Conservation (phyloP, 805 yeast genomes). For the Saturnispora mendoncae region DNA sequence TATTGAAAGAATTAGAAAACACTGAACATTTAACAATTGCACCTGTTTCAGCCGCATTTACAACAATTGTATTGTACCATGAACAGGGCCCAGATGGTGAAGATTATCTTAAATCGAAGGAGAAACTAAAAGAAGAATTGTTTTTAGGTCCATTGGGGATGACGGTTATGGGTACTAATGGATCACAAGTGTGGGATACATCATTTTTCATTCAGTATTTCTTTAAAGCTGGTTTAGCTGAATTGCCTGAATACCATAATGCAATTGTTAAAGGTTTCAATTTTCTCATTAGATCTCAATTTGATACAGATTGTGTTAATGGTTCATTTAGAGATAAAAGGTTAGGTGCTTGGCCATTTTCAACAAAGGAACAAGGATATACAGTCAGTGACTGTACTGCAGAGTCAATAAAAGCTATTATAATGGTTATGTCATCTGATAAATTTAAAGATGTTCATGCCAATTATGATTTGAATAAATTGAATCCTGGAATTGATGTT, state of each 20-base stretch:
- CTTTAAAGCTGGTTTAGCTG: conserved; percentile 71
- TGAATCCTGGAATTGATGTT: conserved; percentile 68
- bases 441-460: conserved; percentile 34
- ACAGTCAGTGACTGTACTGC: conserved; percentile 97
- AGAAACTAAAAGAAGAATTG: conserved; percentile 63
- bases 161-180: conserved; percentile 94
- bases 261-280: conserved; percentile 56
- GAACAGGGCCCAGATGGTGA: conserved; percentile 66
- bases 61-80: conserved; percentile 57
- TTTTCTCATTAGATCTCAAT: conserved; percentile 76
- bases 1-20: conserved; percentile 66
- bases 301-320: conserved; percentile 64
- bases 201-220: conserved; percentile 84
- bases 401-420: conserved; percentile 85
- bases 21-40: conserved; percentile 83
- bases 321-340: conserved; percentile 80
- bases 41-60: conserved; percentile 85
- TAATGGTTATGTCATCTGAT: conserved; percentile 74
- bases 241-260: conserved; percentile 53
- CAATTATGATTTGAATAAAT: conserved; percentile 39
- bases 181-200: conserved; percentile 95
- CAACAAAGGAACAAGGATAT: conserved; percentile 93
- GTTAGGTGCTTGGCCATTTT: conserved; percentile 91
- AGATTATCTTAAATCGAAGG: conserved; percentile 45
- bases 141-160: conserved; percentile 88